These are phyloP conservation scores for Sugiyamaella xylanicola DNA, from an alignment of 1,139 yeast genomes.

Conservation along the genomic window DNA sequence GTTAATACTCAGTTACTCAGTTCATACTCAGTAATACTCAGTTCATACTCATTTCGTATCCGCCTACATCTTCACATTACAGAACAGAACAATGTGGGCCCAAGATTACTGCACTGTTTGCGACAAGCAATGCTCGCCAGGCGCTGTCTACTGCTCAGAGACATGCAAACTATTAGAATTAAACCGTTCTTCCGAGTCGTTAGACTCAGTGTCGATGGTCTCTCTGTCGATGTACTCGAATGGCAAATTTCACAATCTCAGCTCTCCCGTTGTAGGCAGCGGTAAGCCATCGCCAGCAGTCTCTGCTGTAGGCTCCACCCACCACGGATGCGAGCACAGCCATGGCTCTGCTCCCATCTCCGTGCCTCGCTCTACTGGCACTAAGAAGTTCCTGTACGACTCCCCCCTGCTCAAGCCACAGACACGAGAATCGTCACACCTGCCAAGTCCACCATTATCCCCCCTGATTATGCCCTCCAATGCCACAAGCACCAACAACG, in stretches of 20 bases:
- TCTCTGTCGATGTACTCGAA: slow-evolving; percentile 25
- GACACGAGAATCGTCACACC: slow-evolving; percentile 13
- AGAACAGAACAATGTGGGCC: slow-evolving; percentile 40
- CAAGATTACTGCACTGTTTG: slow-evolving; percentile 49
- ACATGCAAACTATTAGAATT: slow-evolving; percentile 36
- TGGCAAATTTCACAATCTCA: slow-evolving; percentile 23
- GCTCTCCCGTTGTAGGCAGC: slow-evolving; percentile 10
- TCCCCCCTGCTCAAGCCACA: slow-evolving; percentile 36
- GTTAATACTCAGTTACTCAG: neutral
- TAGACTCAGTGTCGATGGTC: slow-evolving; percentile 19
- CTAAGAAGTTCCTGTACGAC: slow-evolving; percentile 34
- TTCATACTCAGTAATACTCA: neutral
- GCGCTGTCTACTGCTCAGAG: slow-evolving; percentile 47
- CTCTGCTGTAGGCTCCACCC: neutral
- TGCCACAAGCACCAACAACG: slow-evolving; percentile 4
- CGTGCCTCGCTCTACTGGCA: neutral
- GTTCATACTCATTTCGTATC: neutral
- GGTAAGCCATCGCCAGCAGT: slow-evolving; percentile 4
- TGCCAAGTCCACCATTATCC: slow-evolving; percentile 28
- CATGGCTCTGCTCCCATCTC: neutral
- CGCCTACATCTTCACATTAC: neutral
- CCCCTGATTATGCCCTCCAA: slow-evolving; percentile 27
- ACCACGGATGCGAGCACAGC: neutral
- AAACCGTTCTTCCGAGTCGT: slow-evolving; percentile 20
- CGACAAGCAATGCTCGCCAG: slow-evolving; percentile 47